A percentile compares a stretch with the other conserved stretches of the same genome.
phyloP scores from a whole-genome alignment of 495 filamentous ascomycete species.

The Neurospora cerealis region DNA sequence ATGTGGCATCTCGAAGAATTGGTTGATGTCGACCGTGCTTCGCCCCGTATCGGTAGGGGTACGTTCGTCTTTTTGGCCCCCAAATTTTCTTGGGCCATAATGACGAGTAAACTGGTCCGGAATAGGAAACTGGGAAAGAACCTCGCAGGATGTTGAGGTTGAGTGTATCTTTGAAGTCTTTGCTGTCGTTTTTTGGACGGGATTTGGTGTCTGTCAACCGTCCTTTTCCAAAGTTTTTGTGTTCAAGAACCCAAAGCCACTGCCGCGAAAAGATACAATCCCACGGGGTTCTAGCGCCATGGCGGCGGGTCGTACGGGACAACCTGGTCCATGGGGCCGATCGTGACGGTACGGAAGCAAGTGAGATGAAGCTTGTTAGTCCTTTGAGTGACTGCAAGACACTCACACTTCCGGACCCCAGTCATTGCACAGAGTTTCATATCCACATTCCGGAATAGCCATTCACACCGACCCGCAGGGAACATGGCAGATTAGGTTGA shows the following conservation, averaged over 20 bases:
- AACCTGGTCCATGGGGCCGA: not conserved
- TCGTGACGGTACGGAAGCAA: not conserved
- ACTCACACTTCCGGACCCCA: not conserved
- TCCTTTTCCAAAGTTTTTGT: slow-evolving; percentile 4
- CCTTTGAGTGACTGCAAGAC: not conserved
- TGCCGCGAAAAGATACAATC: not conserved
- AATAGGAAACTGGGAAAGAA: not conserved
- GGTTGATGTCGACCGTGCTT: not conserved
- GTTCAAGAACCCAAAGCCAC: not conserved
- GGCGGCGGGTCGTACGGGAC: not conserved
- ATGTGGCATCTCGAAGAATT: not conserved
- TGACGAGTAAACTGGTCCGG: not conserved
- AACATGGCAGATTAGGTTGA: not conserved
- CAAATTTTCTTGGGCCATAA: not conserved
- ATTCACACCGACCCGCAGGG: not conserved
- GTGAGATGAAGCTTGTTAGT: not conserved
- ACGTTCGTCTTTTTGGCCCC: not conserved
- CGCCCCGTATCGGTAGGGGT: not conserved
- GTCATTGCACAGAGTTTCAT: not conserved
- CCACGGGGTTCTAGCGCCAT: not conserved
- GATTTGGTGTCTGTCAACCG: not conserved
- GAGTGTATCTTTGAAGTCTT: not conserved
- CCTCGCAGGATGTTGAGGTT: not conserved
- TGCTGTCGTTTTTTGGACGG: not conserved
- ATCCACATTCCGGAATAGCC: not conserved